phyloP scores from a whole-genome alignment of 192 early-diverging fungal genomes.

The Coemansia sp. region DNA sequence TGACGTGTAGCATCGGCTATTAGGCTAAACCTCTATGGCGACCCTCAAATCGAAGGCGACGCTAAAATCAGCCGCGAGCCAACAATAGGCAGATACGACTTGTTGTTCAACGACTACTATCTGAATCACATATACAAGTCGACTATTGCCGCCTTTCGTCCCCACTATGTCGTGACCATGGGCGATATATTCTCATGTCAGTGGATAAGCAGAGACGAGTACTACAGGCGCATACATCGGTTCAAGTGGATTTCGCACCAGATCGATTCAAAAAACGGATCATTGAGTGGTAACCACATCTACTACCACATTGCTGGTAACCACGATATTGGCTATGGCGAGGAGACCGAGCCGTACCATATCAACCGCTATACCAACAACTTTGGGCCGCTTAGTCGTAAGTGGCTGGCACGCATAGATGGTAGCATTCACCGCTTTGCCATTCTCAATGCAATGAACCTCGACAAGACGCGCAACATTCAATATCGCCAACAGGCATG shows the following conservation, averaged over 20 bases:
- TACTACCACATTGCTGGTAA: slow-evolving; percentile 64
- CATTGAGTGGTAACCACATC: slow-evolving; percentile 9
- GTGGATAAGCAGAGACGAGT: slow-evolving; percentile 61
- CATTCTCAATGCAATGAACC: slow-evolving; percentile 54
- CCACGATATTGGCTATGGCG: slow-evolving; percentile 71
- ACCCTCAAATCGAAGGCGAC: slow-evolving; percentile 72
- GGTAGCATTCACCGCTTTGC: slow-evolving; percentile 30
- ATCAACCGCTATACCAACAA: slow-evolving; percentile 57
- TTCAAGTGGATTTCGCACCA: slow-evolving; percentile 63
- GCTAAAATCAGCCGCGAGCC: slow-evolving; percentile 62
- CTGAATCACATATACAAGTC: slow-evolving; percentile 62
- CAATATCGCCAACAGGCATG: slow-evolving; percentile 60
- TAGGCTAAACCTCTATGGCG: slow-evolving; percentile 64
- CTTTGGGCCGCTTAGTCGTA: slow-evolving; percentile 61
- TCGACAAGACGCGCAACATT: slow-evolving; percentile 43
- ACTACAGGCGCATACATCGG: slow-evolving; percentile 58
- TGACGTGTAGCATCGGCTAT: slow-evolving; percentile 36
- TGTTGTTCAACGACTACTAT: slow-evolving; percentile 63
- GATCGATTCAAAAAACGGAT: slow-evolving; percentile 21
- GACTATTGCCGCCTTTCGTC: slow-evolving; percentile 50
- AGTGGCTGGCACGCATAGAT: slow-evolving; percentile 26
- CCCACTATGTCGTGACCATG: slow-evolving; percentile 61
- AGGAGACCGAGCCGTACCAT: slow-evolving; percentile 57
- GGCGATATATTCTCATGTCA: slow-evolving; percentile 73
- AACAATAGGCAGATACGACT: slow-evolving; percentile 55